Percentiles rank a stretch among this genome's conserved stretches.
Evolutionary conservation across 768 basidiomycete genomes (phyloP).

Genomic region (Mycena vulgaris): DNA sequence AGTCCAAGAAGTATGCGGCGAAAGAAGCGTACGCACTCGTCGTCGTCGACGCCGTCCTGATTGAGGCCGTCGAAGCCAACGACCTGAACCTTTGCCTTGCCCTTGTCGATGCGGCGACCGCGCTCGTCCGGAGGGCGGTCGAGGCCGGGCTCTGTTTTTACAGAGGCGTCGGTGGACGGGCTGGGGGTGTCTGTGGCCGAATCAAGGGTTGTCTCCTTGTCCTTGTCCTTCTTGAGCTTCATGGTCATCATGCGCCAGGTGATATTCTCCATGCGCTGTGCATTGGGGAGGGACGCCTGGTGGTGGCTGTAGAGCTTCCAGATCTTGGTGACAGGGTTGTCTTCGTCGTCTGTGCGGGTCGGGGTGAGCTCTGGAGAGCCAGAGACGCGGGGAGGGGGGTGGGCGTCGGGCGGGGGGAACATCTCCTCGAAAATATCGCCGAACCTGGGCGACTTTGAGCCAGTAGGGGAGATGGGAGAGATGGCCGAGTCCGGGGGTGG

Average conservation of each 20-base stretch:
- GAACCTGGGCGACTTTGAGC: conserved; percentile 67
- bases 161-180: conserved; percentile 36
- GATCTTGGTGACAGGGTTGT: conserved; percentile 82
- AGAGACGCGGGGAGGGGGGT: conserved; percentile 49
- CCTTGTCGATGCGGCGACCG: conserved; percentile 85
- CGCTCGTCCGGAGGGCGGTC: conserved; percentile 63
- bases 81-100: conserved; percentile 83
- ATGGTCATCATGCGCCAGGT: conserved; percentile 99
- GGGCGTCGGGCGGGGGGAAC: conserved; percentile 52
- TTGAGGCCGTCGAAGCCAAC: conserved; percentile 86
- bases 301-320: conserved; percentile 97
- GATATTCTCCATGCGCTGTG: conserved; percentile 96
- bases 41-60: conserved; percentile 79
- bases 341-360: conserved; percentile 13
- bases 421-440: conserved; percentile 83
- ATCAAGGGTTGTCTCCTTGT: conserved; percentile 63
- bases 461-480: conserved; percentile 62
- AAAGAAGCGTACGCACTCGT: conserved; percentile 70
- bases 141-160: conserved; percentile 36
- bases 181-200: conserved; percentile 31
- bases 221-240: conserved; percentile 91
- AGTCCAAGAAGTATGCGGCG: conserved; percentile 34
- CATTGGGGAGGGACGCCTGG: conserved; percentile 91
- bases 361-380: conserved; percentile 52
- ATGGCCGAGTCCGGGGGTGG: conserved; percentile 53